Percentiles rank a stretch among this genome's conserved stretches.
phyloP scores from a whole-genome alignment of 129 eudicot genomes.

The Deinandra increscens region DNA sequence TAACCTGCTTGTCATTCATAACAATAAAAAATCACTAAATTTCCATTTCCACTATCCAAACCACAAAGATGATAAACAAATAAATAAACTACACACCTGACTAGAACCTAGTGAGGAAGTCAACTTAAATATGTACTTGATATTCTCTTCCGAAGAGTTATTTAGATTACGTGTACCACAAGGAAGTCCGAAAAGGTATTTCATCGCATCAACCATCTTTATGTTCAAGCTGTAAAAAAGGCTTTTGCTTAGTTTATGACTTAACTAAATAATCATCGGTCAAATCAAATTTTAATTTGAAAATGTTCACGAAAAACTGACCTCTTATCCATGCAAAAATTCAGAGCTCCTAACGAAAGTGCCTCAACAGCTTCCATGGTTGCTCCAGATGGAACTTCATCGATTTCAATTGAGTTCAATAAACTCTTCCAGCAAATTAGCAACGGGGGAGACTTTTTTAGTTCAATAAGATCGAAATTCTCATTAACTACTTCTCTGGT shows the following conservation, averaged over 20 bases:
- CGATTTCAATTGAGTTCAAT: constrained; percentile 48
- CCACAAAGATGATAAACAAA: not conserved
- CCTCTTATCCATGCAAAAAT: constrained; percentile 81
- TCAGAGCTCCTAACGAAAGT: constrained; percentile 59
- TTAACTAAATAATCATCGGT: not conserved
- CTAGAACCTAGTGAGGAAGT: constrained; percentile 39
- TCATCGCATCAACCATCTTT: constrained; percentile 67
- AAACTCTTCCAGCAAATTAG: constrained; percentile 62
- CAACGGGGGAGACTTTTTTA: constrained; percentile 65
- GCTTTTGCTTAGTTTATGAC: constrained; percentile 7
- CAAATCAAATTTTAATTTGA: constrained; percentile 6
- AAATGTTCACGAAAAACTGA: constrained; percentile 19
- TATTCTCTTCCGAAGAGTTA: constrained; percentile 43
- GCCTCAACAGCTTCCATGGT: constrained; percentile 53
- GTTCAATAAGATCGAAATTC: constrained; percentile 38
- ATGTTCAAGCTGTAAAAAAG: constrained; percentile 45
- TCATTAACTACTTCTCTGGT: constrained; percentile 31
- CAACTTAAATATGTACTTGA: constrained; percentile 52
- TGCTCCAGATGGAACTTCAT: constrained; percentile 45
- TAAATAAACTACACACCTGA: constrained; percentile 25
- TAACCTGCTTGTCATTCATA: constrained; percentile 37
- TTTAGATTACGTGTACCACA: constrained; percentile 37
- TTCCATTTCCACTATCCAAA: constrained; percentile 4
- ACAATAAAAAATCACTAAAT: not conserved
- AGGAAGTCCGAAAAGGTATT: constrained; percentile 66